phyloP scores from a whole-genome alignment of 1,284 basidiomycete genomes.

The Psilocybe mexicana region DNA sequence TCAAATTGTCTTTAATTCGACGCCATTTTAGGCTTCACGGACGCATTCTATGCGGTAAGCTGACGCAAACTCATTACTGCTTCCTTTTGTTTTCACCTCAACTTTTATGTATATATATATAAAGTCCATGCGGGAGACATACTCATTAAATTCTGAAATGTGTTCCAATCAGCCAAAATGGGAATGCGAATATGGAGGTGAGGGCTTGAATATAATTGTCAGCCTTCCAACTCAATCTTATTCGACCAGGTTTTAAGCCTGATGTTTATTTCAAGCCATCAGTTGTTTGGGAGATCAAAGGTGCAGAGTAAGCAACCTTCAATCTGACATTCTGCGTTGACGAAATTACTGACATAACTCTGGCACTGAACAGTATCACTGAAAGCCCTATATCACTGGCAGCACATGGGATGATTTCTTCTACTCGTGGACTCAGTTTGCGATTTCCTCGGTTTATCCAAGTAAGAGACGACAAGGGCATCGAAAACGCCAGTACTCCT shows the following conservation, averaged over 20 bases:
- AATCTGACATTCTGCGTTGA: background rate
- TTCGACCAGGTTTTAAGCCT: slow-evolving; percentile 62
- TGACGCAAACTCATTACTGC: background rate
- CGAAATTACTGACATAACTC: background rate
- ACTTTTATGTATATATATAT: background rate
- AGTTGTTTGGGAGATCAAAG: slow-evolving; percentile 92
- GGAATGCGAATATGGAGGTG: slow-evolving; percentile 73
- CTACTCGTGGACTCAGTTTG: slow-evolving; percentile 73
- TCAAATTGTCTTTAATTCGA: slow-evolving; percentile 4
- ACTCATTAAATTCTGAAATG: slow-evolving; percentile 56
- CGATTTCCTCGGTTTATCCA: slow-evolving; percentile 90
- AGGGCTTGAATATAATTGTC: slow-evolving; percentile 14
- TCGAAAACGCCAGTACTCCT: slow-evolving; percentile 79
- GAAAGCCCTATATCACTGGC: slow-evolving; percentile 88
- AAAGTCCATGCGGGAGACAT: slow-evolving; percentile 46
- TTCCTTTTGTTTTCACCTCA: background rate
- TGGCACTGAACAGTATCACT: slow-evolving; percentile 62
- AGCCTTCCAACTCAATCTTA: slow-evolving; percentile 1
- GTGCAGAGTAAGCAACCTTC: slow-evolving; percentile 70
- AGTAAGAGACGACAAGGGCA: slow-evolving; percentile 77
- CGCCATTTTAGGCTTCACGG: slow-evolving; percentile 74
- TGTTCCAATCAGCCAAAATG: slow-evolving; percentile 64
- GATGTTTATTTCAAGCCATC: slow-evolving; percentile 84
- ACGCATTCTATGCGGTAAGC: slow-evolving; percentile 78
- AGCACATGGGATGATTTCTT: slow-evolving; percentile 68